A percentile compares a stretch with the other conserved stretches of the same genome.
These are phyloP conservation scores for Phialophora macrospora DNA, from an alignment of 2,329 filamentous ascomycete genomes.

Conservation along the genomic window DNA sequence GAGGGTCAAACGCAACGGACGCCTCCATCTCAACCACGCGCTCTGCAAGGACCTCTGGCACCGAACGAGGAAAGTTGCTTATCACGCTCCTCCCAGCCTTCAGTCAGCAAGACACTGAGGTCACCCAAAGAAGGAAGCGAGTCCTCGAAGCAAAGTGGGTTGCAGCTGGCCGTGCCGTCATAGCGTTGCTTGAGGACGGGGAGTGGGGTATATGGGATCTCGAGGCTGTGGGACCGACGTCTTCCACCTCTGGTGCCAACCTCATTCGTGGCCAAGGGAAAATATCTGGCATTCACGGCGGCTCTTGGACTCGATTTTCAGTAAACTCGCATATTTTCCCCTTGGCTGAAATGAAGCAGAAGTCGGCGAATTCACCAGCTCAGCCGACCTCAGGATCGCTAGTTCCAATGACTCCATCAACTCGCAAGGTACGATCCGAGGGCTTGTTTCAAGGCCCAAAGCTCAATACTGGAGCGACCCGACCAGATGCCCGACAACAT, in stretches of 20 bases:
- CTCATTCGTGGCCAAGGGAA: conserved; percentile 47
- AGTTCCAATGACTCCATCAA: conserved; percentile 56
- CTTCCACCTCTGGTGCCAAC: conserved; percentile 43
- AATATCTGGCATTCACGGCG: conserved; percentile 48
- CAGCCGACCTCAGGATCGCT: conserved; percentile 40
- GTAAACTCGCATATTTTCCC: conserved; percentile 38
- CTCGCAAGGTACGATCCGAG: conserved; percentile 50
- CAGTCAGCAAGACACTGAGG: conserved; percentile 41
- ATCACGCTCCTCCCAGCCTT: conserved; percentile 52
- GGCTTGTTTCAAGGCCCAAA: conserved; percentile 50
- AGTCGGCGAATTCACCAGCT: conserved; percentile 18
- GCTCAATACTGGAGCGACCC: conserved; percentile 6
- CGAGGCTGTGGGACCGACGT: conserved; percentile 50
- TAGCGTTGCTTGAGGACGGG: conserved; percentile 53
- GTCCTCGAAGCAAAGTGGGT: conserved; percentile 55
- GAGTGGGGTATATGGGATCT: conserved; percentile 58
- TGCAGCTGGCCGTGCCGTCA: conserved; percentile 50
- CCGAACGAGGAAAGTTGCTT: conserved; percentile 50
- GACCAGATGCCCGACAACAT: conserved; percentile 42
- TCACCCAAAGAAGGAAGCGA: conserved; percentile 45
- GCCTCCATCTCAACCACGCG: conserved; percentile 39
- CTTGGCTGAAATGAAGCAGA: conserved; percentile 25
- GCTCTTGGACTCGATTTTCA: conserved; percentile 50
- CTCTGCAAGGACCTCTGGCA: conserved; percentile 32
- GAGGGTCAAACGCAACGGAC: conserved; percentile 42